Evolutionary conservation across 1,284 basidiomycete genomes (phyloP), one percentile per base, ranked within the genome.

Genomic region (Malassezia obtusa): DNA sequence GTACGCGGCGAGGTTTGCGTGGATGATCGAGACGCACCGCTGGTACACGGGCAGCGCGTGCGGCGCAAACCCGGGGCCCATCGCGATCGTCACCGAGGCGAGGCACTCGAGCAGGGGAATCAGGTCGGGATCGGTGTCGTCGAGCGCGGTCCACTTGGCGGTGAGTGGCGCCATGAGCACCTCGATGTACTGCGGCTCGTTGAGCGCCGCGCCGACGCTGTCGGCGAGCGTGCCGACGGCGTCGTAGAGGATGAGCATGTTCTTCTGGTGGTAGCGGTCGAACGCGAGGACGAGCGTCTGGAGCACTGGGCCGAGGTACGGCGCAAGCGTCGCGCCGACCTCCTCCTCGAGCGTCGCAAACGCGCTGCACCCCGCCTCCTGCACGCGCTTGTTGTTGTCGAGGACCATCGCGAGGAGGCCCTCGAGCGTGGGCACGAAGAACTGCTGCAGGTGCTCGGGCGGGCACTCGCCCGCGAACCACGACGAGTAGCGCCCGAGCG

Each of bases 291-390:
- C 91, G 50, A 99, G 80, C 74, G 95, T 95, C 52, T 86, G 84
- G 48, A 99, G 79, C 48, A 99, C 88, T 1, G 92, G 91, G 66
- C 92, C 89, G 14, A 98, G 82, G 78, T 86, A 98, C 0, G 92
- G 94, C 15, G 84, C 85, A 44, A 99, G 82, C 67, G 87, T 86
- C 2, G 80, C 74, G 3, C 89, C 91, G 1, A 92, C 94, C 75
- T 96, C 94, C 77, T 99, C 94, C 76, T 98, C 94, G 11, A 98
- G 81, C 8, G 94, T 98, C 2, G 94, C 94, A 72, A 99, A 98
- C 0, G 94, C 94, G 61, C 87, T 90, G 77, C 94, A 99, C 17
- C 94, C 94, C 1, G 94, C 94, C 77, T 99, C 94, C 77, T 99
- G 94, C 0, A 99, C 94, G 19, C 91, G 86, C 78, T 99, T 98